Evolutionary conservation across 2,329 filamentous ascomycete genomes (phyloP), one percentile per base, ranked within the genome.

Genomic region (Fusarium xyrophilum): DNA sequence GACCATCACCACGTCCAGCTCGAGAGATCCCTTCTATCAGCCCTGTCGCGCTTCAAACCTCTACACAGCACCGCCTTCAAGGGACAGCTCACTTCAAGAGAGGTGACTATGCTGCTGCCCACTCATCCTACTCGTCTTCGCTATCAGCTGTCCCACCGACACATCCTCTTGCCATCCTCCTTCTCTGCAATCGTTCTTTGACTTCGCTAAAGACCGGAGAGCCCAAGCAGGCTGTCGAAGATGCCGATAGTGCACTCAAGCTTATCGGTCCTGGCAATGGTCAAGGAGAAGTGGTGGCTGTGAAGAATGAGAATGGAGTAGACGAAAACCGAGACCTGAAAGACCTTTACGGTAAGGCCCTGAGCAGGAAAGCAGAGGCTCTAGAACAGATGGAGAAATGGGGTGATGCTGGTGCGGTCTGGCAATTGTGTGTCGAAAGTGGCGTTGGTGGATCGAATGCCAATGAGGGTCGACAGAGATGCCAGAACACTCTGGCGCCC

Each of bases 361-460:
- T 98, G 32, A 95, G 92, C 81, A 91, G 96, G 56, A 98, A 98
- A 82, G 96, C 96, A 2, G 96, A 99, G 80, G 96, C 93, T 2
- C 84, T 98, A 11, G 96, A 99, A 78, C 91, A 97, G 76, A 91
- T 99, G 84, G 96, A 99, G 81, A 93, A 91, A 76, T 99, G 95
- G 95, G 80, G 82, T 5, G 95, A 98, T 52, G 96, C 96, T 3
- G 89, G 88, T 0, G 81, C 83, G 4, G 89, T 92, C 1, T 99
- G 96, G 96, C 89, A 90, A 73, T 82, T 87, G 56, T 94, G 93
- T 35, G 91, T 98, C 3, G 91, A 96, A 79, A 88, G 87, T 28
- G 93, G 94, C 7, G 88, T 96, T 19, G 95, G 96, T n/a, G 95
- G 93, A 11, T 84, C 91, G 11, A 91, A 91, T 12, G 93, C 93